phyloP scores from a whole-genome alignment of 2,329 filamentous ascomycete species.

The Pestalotiopsis sp. region DNA sequence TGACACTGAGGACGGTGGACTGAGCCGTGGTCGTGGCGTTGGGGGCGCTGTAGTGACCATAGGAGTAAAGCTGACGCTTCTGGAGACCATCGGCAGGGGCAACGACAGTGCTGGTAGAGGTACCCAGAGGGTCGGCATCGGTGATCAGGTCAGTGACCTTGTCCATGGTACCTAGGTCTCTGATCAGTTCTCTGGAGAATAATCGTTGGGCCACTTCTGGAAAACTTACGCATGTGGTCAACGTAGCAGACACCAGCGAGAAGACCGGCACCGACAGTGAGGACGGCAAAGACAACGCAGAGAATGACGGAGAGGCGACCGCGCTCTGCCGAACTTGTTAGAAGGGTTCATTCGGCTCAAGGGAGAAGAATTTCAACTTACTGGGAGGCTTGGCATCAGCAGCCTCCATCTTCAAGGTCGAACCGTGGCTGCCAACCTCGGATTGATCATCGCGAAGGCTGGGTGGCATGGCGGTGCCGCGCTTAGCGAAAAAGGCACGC shows the following conservation, averaged over 20 bases:
- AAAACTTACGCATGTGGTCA: conserved; percentile 11
- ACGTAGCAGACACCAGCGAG: conserved; percentile 8
- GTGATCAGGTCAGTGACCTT: not conserved
- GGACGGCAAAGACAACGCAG: not conserved
- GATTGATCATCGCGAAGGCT: conserved; percentile 2
- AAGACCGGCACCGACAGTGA: conserved; percentile 3
- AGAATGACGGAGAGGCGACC: not conserved
- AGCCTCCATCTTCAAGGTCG: conserved; percentile 5
- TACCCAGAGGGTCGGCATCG: not conserved
- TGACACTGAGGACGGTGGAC: not conserved
- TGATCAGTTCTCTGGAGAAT: not conserved
- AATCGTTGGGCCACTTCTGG: not conserved
- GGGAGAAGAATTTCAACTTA: not conserved
- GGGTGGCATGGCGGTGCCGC: conserved; percentile 10
- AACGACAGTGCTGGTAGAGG: not conserved
- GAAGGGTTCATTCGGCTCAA: not conserved
- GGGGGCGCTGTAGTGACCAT: not conserved
- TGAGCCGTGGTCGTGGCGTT: not conserved
- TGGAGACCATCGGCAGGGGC: not conserved
- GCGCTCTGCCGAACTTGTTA: not conserved
- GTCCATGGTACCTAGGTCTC: not conserved
- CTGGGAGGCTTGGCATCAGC: not conserved
- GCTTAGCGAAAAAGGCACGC: conserved; percentile 12
- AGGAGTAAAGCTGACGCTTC: conserved; percentile 10
- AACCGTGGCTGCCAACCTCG: conserved; percentile 5